phyloP scores from a whole-genome alignment of 495 filamentous ascomycete genomes.

The Neurospora pannonica region DNA sequence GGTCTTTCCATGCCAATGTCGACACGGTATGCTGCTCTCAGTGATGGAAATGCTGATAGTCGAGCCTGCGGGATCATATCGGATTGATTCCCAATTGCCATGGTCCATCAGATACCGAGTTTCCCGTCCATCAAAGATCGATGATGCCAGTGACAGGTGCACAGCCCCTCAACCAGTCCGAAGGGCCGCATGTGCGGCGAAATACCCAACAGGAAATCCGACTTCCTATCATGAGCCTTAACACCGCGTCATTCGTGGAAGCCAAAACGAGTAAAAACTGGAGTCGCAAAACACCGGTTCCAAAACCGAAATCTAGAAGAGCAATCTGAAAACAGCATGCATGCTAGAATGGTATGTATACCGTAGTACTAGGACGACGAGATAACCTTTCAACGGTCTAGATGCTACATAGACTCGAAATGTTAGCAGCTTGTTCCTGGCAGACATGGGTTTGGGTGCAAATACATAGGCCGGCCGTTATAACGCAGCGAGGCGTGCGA shows the following conservation, averaged over 20 bases:
- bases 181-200: background rate
- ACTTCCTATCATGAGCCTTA: background rate
- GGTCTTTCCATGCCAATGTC: background rate
- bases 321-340: background rate
- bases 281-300: background rate
- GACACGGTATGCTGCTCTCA: background rate
- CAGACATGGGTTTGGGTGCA: background rate
- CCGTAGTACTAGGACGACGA: background rate
- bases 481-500: background rate
- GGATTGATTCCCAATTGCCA: background rate
- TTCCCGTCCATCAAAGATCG: background rate
- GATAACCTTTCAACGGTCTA: background rate
- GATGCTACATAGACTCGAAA: background rate
- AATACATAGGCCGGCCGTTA: background rate
- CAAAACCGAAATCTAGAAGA: background rate
- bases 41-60: background rate
- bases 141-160: background rate
- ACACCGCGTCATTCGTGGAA: background rate
- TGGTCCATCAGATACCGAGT: background rate
- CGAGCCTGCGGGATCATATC: background rate
- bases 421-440: background rate
- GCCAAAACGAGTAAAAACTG: background rate
- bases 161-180: background rate
- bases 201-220: background rate
- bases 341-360: background rate